Evolutionary conservation across 164 flowering plant genomes (phyloP), one percentile per base, ranked within the genome.

Genomic region (Berberis vulgaris): DNA sequence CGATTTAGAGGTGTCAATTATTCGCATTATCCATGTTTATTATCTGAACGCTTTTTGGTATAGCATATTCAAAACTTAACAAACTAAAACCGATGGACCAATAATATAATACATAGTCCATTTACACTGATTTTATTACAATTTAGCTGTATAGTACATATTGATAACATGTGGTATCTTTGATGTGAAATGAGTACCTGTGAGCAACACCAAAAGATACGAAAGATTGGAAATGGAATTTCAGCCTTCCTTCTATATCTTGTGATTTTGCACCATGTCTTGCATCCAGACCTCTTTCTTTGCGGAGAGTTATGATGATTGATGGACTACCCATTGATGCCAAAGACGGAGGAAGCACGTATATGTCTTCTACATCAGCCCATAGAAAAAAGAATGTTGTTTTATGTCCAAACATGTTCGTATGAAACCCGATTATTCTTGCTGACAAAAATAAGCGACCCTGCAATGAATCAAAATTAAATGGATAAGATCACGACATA

Each of bases 331-430:
- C 97, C 86, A 94, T 89, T 57, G 98, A 84, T 43, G 94, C 76
- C 66, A 94, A 67, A 58, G 89, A 79, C 40, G 97, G 92, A 57
- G 96, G 72, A 53, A 73, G 61, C n/a, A 86, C 82, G 77, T 84
- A 84, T 71, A 90, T 84, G 26, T 86, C 97, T 76, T 94, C 97
- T 45, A 94, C 84, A 67, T 94, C 98, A 77, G 88, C 97, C 97
- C 98, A 94, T 7, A 90, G 86, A 70, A 94, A 86, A 76, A 81
- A 94, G 78, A 94, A 94, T 45, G 79, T 94, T 11, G 95, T 90
- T 77, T 79, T 90, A 68, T 83, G 92, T 47, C 95, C 97, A 78
- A 94, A 94, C 63, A 94, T 66, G 73, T 88, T 89, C 45, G 96
- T 73, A 75, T 93, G 82, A 66, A 87, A 94, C 43, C 98, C 98